A percentile compares a stretch with the other conserved stretches of the same genome.
phyloP scores from a whole-genome alignment of 345 rosid genomes.

The Salix suchowensis region DNA sequence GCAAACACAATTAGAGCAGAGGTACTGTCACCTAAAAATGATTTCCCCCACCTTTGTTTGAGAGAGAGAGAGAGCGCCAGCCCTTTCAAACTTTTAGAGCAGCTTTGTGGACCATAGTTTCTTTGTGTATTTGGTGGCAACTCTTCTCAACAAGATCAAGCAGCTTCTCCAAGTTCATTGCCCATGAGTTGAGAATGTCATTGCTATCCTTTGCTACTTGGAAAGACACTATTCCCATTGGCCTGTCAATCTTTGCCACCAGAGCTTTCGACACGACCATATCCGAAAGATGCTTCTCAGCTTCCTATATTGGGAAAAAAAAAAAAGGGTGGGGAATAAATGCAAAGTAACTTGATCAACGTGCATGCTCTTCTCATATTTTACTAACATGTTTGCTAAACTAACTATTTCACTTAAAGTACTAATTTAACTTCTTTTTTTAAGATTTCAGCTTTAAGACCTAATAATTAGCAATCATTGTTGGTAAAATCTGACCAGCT shows the following conservation, averaged over 20 bases:
- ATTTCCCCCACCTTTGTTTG: not conserved
- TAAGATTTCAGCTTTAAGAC: not conserved
- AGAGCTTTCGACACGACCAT: conserved; percentile 97
- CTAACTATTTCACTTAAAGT: not conserved
- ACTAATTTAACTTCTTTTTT: not conserved
- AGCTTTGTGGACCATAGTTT: conserved; percentile 89
- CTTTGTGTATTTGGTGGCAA: conserved; percentile 94
- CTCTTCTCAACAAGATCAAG: conserved; percentile 95
- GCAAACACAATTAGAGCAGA: not conserved
- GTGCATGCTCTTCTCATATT: not conserved
- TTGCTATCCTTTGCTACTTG: conserved; percentile 76
- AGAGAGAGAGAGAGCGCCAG: conserved; percentile 15
- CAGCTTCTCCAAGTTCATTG: conserved; percentile 86
- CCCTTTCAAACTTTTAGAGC: conserved; percentile 54
- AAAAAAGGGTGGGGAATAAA: not conserved
- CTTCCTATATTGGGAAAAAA: conserved; percentile 47
- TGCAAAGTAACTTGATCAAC: not conserved
- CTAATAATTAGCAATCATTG: not conserved
- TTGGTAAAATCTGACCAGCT: not conserved
- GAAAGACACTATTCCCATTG: conserved; percentile 70
- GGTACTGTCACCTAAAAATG: not conserved
- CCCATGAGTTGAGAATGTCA: conserved; percentile 89
- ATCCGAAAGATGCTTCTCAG: conserved; percentile 95
- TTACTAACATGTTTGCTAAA: not conserved
- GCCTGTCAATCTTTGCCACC: conserved; percentile 92